Evolutionary conservation across 768 basidiomycete species (phyloP), one percentile per base, ranked within the genome.

Genomic region (Tricholoma bakamatsutake): DNA sequence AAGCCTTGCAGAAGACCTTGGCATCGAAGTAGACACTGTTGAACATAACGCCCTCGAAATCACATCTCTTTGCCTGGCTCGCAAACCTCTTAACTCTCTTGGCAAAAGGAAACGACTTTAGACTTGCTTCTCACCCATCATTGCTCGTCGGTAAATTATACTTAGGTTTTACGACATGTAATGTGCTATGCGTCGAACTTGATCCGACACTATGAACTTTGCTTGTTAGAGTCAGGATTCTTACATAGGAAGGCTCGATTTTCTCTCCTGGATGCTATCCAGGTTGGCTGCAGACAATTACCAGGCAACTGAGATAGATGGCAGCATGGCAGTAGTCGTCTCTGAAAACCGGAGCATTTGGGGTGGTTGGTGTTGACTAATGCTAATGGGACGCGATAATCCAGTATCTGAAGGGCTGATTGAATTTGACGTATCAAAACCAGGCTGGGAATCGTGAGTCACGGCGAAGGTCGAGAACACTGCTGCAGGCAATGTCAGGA

Each of bases 1-100:
- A 9, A 73, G 70, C 39, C 83, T 94, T 9, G 80, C 80, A 18
- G 93, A 95, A 65, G 84, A 88, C 53, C 81, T 94, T 33, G 93
- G 92, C 1, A 82, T 95, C 56, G 89, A 90, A 66, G 71, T 74
- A 39, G 93, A 96, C 62, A 83, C 87, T 10, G 62, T 76, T 3
- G 93, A 94, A 68, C 90, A 91, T 61, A 60, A 61, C 34, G 71
- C 69, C 24, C 69, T 95, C 28, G 93, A 93, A 69, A 73, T 75
- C 39, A 78, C 85, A 4, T 67, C 81, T 52, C 72, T 93, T 27
- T 90, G 84, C 62, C 67, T 64, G 1, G 50, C 28, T 17, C 64
- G 69, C 31, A 73, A 66, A 53, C 60, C 64, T 51, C 65, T 61
- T 27, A 72, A 71, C 33, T 60, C 60, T 12, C 64, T 84, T 58